Evolutionary conservation across 2,329 filamentous ascomycete species (phyloP).

Genomic region (Colletotrichum costaricense): DNA sequence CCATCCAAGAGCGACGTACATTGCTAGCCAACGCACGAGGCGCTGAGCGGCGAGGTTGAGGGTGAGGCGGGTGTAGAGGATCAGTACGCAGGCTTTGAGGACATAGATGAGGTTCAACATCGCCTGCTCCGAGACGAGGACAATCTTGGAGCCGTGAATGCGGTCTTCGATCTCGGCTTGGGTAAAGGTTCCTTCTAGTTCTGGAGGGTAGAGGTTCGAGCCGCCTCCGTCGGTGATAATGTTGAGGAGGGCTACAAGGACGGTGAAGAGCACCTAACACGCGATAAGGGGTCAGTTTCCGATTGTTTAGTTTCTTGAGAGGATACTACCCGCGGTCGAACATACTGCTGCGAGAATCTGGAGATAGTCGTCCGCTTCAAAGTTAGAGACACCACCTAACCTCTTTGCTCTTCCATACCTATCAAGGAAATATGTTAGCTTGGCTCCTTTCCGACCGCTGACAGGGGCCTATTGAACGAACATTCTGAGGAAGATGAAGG

Average conservation of each 20-base stretch:
- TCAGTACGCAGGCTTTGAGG: slow-evolving; percentile 55
- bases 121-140: slow-evolving; percentile 55
- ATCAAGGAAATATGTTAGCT: neutral
- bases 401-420: slow-evolving; percentile 25
- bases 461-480: neutral
- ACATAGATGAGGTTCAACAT: slow-evolving; percentile 46
- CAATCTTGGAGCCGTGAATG: slow-evolving; percentile 56
- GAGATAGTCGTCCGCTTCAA: slow-evolving; percentile 25
- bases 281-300: neutral
- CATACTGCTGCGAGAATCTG: slow-evolving; percentile 30
- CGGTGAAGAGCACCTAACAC: slow-evolving; percentile 16
- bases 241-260: slow-evolving; percentile 14
- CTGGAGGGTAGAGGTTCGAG: slow-evolving; percentile 52
- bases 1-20: slow-evolving; percentile 55
- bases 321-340: neutral
- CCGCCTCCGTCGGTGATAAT: slow-evolving; percentile 19
- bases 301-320: too few relatives aligned
- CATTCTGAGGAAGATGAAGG: slow-evolving; percentile 16
- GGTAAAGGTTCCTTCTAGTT: slow-evolving; percentile 43
- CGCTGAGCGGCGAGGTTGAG: slow-evolving; percentile 46
- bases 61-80: slow-evolving; percentile 56
- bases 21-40: slow-evolving; percentile 49
- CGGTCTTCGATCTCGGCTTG: slow-evolving; percentile 51
- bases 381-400: slow-evolving; percentile 2
- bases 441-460: neutral